A percentile compares a stretch with the other conserved stretches of the same genome.
Conservation (phyloP, 2,329 filamentous ascomycete species). For the Penicillium sp. region DNA sequence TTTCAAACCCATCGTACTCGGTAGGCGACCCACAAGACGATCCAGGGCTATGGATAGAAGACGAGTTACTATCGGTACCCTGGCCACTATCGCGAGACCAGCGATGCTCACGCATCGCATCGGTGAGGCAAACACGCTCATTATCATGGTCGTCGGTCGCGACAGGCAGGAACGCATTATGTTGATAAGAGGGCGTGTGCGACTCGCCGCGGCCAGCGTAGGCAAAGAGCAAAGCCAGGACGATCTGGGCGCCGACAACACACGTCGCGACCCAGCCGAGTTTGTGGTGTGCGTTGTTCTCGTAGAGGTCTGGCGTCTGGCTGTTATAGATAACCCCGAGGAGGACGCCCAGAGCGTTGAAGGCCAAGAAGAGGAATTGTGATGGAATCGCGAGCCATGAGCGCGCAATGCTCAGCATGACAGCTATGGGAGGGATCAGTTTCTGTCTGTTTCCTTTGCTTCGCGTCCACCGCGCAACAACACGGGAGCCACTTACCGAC, state of each 20-base stretch:
- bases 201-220: slow-evolving; percentile 52
- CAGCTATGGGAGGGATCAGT: slow-evolving; percentile 51
- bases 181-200: slow-evolving; percentile 45
- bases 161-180: slow-evolving; percentile 61
- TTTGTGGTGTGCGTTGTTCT: slow-evolving; percentile 82
- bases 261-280: slow-evolving; percentile 81
- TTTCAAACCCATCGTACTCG: slow-evolving; percentile 52
- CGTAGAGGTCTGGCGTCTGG: slow-evolving; percentile 80
- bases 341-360: slow-evolving; percentile 64
- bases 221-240: slow-evolving; percentile 64
- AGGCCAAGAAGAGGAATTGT: slow-evolving; percentile 66
- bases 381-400: slow-evolving; percentile 69
- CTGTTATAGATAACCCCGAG: slow-evolving; percentile 71
- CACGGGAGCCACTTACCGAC: slow-evolving; percentile 55
- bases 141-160: slow-evolving; percentile 53
- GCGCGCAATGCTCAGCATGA: slow-evolving; percentile 80
- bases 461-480: not conserved
- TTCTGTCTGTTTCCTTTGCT: not conserved
- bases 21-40: slow-evolving; percentile 54
- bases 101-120: slow-evolving; percentile 48
- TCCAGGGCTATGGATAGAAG: slow-evolving; percentile 64
- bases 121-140: slow-evolving; percentile 39
- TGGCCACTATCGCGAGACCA: slow-evolving; percentile 71
- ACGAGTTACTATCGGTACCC: slow-evolving; percentile 67
- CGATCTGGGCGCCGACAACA: slow-evolving; percentile 66